Conservation (phyloP, 768 basidiomycete genomes). For the Boletus vinaceobasis region DNA sequence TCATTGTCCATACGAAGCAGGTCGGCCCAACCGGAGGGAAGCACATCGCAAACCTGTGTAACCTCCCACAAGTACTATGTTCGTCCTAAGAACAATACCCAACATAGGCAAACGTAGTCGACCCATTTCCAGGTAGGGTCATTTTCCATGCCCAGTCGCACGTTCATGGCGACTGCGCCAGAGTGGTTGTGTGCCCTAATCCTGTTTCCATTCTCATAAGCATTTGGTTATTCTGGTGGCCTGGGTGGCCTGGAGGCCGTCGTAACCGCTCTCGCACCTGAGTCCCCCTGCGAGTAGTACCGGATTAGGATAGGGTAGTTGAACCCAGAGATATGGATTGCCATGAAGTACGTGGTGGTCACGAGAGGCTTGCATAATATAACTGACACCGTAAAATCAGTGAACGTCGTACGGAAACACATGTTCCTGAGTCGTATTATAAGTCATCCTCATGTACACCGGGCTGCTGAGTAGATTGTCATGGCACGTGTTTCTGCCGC, state of each 20-base stretch:
- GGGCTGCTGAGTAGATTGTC: background rate
- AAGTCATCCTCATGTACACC: background rate
- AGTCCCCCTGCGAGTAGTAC: background rate
- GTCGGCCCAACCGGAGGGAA: too few relatives aligned
- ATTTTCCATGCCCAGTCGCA: background rate
- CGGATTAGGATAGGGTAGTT: background rate
- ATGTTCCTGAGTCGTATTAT: too few relatives aligned
- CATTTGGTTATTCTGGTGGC: too few relatives aligned
- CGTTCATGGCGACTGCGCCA: background rate
- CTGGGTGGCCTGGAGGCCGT: background rate
- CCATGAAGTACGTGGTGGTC: background rate
- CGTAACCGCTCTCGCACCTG: too few relatives aligned
- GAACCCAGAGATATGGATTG: background rate
- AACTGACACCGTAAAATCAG: background rate
- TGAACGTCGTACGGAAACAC: background rate
- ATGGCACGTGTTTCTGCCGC: background rate
- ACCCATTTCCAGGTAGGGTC: background rate
- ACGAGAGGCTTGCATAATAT: background rate
- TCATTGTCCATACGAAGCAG: background rate
- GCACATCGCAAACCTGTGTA: background rate
- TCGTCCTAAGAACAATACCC: background rate
- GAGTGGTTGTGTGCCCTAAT: background rate
- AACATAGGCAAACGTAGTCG: background rate
- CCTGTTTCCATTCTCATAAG: too few relatives aligned
- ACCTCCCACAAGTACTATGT: background rate